Conservation (phyloP, 2,329 filamentous ascomycete species). For the Fusarium sp. region DNA sequence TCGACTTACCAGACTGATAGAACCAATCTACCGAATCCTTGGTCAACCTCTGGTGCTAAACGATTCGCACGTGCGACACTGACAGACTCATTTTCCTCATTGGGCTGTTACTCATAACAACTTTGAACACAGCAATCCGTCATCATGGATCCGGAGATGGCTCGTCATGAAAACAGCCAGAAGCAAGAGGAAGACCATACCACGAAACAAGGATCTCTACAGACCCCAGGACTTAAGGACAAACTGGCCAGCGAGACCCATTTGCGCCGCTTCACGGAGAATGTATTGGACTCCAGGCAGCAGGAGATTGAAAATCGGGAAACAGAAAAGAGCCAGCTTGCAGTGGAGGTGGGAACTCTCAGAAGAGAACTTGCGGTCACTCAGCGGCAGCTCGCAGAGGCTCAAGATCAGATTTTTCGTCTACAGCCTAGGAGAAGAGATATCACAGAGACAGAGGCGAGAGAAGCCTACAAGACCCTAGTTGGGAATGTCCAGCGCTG, state of each 20-base stretch:
- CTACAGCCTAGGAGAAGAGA: constrained; percentile 51
- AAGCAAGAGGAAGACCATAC: constrained; percentile 5
- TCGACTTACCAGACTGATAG: neutral
- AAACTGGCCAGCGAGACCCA: constrained; percentile 49
- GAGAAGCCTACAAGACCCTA: constrained; percentile 50
- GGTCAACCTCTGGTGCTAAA: constrained; percentile 16
- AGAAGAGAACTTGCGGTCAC: constrained; percentile 48
- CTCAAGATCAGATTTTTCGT: constrained; percentile 50
- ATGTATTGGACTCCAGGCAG: constrained; percentile 53
- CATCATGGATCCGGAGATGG: constrained; percentile 36
- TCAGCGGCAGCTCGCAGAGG: constrained; percentile 48
- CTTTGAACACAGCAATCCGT: constrained; percentile 5
- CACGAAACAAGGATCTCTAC: constrained; percentile 21
- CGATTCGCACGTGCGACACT: constrained; percentile 16
- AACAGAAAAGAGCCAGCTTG: constrained; percentile 45
- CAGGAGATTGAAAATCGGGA: constrained; percentile 50
- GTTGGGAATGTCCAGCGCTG: constrained; percentile 52
- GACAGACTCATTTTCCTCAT: constrained; percentile 8
- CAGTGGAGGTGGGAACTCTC: constrained; percentile 46
- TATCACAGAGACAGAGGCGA: constrained; percentile 52
- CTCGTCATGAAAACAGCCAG: constrained; percentile 10
- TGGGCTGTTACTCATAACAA: constrained; percentile 16
- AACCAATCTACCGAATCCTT: constrained; percentile 16
- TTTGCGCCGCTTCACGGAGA: constrained; percentile 52
- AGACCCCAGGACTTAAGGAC: constrained; percentile 38